phyloP scores from a whole-genome alignment of 495 filamentous ascomycete species.

The Aspergillus coremiiformis region DNA sequence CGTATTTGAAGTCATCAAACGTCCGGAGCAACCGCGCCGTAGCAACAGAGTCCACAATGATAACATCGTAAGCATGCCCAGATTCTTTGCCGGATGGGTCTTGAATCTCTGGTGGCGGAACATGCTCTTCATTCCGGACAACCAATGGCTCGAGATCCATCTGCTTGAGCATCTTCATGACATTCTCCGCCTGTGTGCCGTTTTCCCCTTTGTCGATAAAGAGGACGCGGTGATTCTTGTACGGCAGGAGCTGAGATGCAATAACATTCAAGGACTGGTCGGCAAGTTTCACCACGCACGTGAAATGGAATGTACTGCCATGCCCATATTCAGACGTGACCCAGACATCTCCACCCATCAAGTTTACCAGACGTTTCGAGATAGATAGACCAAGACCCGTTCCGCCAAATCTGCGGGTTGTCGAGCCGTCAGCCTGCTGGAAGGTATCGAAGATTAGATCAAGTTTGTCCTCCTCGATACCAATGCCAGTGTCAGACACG shows the following conservation, averaged over 20 bases:
- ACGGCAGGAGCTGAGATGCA: constrained; percentile 76
- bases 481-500: constrained; percentile 95
- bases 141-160: constrained; percentile 78
- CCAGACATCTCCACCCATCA: constrained; percentile 98
- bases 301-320: constrained; percentile 96
- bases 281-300: constrained; percentile 83
- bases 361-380: constrained; percentile 86
- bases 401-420: constrained; percentile 92
- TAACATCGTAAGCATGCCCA: constrained; percentile 79
- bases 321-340: constrained; percentile 89
- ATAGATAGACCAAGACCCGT: constrained; percentile 95
- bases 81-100: constrained; percentile 49
- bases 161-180: constrained; percentile 69
- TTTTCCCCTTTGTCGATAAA: constrained; percentile 94
- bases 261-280: constrained; percentile 75
- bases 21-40: constrained; percentile 77
- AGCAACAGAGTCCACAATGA: constrained; percentile 91
- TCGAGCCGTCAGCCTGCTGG: constrained; percentile 97
- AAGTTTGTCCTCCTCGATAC: constrained; percentile 91
- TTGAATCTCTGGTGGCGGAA: constrained; percentile 53
- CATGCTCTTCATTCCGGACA: constrained; percentile 56
- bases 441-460: constrained; percentile 99
- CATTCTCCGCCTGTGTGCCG: constrained; percentile 60
- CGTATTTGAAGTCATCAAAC: constrained; percentile 94
- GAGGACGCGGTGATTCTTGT: constrained; percentile 80